Base-by-base conservation (phyloP, 495 filamentous ascomycete genomes). In the Tuber indicum region DNA sequence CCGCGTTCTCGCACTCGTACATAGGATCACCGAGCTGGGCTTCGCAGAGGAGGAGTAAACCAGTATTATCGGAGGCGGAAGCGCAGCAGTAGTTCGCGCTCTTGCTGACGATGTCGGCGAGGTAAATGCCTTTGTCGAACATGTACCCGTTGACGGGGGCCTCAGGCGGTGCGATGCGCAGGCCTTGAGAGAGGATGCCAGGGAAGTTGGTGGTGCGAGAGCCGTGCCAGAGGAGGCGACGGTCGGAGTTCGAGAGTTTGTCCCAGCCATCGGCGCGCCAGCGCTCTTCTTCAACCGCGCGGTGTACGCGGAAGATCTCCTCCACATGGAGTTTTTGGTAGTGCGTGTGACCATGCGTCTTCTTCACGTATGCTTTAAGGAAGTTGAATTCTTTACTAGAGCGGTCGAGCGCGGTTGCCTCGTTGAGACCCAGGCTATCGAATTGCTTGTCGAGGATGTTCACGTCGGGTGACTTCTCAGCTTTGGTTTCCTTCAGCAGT, bases 81-180 rank as follows among this genome's bases (percentile, higher is more conserved):
- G 87, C 76, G 74, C 83, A 87, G 83, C 93, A 96, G 85, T 96
- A 97, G 77, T 90, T 89, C 36, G 93, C 93, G 7, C 91, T 93
- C 84, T 94, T 92, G 83, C 85, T 89, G 77, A 87, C 71, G 89
- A 92, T 92, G 81, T 97, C 94, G 19, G 94, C 93, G 2, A 97
- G 87, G 82, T 97, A 97, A 69, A 97, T 90, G n/a, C 94, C 94
- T 83, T 96, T 94, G 78, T 91, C 93, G 78, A 96, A 96, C 87
- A 89, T 90, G 84, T 94, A 94, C 0, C 93, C 93, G 71, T 86
- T 89, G 4, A 90, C 90, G 2, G 92, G 93, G 0, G 92, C 92
- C 83, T 94, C 92, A 0, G 93, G 92, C 0, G 94, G 93, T 0
- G 94, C 93, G 75, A 97, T 96, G 16, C 92, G 92, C 12, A 97